phyloP scores from a whole-genome alignment of 129 eudicot genomes.

The Helianthus tuberosus region DNA sequence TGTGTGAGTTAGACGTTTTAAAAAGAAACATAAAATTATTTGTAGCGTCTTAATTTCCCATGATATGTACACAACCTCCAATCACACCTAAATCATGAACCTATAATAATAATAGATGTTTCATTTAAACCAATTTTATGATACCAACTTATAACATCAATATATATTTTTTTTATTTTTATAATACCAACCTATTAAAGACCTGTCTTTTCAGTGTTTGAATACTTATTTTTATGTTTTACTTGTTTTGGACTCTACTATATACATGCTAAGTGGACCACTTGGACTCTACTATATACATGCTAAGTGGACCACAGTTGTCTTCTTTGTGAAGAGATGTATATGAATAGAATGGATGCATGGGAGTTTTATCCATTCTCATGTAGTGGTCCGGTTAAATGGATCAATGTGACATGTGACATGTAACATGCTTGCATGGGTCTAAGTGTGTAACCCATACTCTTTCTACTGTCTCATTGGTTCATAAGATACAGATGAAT shows the following conservation, averaged over 20 bases:
- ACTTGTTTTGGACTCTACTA: background rate
- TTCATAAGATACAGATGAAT: background rate
- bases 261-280: too few species aligned
- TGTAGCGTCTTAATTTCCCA: too few species aligned
- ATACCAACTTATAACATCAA: too few species aligned
- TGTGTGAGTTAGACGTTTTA: too few species aligned
- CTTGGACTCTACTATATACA: background rate
- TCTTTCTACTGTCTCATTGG: background rate
- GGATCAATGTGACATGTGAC: slow-evolving; percentile 23
- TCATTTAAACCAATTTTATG: too few species aligned
- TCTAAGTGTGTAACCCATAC: slow-evolving; percentile 5
- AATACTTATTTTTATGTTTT: background rate
- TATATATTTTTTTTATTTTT: too few species aligned
- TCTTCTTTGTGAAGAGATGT: background rate
- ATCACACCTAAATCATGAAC: too few species aligned
- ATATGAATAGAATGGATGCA: slow-evolving; percentile 16
- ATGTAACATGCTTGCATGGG: slow-evolving; percentile 1
- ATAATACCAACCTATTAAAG: background rate
- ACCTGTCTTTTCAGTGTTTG: background rate
- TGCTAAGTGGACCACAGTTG: slow-evolving; percentile 24
- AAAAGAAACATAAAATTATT: too few species aligned
- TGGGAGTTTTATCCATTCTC: slow-evolving; percentile 8
- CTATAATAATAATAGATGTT: too few species aligned
- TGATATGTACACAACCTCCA: too few species aligned
- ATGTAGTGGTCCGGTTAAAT: slow-evolving; percentile 25